Conservation (phyloP, 768 basidiomycete genomes). For the Multifurca ochricompacta region DNA sequence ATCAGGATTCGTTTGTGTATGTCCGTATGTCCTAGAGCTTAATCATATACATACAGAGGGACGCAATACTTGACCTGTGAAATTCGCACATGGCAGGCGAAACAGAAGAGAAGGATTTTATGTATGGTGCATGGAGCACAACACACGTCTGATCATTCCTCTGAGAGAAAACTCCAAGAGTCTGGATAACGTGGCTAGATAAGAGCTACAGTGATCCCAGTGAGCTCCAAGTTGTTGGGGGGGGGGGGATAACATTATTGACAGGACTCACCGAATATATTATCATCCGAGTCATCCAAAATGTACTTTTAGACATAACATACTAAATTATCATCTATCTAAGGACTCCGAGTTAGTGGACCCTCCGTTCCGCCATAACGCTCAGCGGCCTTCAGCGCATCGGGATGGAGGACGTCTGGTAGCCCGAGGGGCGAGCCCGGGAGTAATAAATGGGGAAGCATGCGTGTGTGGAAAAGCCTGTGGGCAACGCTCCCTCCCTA, state of each 20-base stretch:
- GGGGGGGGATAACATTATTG: background rate
- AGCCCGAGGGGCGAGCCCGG: constrained; percentile 26
- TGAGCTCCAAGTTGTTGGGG: background rate
- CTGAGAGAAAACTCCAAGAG: background rate
- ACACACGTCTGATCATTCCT: background rate
- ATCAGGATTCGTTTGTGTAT: constrained; percentile 1
- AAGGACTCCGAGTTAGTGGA: constrained; percentile 1
- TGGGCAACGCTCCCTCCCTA: constrained; percentile 36
- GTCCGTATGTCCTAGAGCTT: background rate
- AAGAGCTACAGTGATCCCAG: background rate
- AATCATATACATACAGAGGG: background rate
- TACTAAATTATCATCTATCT: constrained; percentile 1
- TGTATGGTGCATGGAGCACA: background rate
- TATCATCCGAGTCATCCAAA: background rate
- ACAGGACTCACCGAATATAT: constrained; percentile 2
- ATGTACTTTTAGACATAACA: constrained; percentile 3
- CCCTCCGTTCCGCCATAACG: constrained; percentile 42
- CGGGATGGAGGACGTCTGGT: constrained; percentile 39
- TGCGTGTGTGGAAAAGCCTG: constrained; percentile 35
- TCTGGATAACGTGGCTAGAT: background rate
- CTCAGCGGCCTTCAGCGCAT: constrained; percentile 36
- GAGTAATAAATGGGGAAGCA: constrained; percentile 32
- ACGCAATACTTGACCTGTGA: background rate
- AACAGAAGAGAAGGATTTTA: background rate
- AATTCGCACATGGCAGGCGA: background rate